Evolutionary conservation across 768 basidiomycete species (phyloP).

Genomic region (Trametes coccinea): DNA sequence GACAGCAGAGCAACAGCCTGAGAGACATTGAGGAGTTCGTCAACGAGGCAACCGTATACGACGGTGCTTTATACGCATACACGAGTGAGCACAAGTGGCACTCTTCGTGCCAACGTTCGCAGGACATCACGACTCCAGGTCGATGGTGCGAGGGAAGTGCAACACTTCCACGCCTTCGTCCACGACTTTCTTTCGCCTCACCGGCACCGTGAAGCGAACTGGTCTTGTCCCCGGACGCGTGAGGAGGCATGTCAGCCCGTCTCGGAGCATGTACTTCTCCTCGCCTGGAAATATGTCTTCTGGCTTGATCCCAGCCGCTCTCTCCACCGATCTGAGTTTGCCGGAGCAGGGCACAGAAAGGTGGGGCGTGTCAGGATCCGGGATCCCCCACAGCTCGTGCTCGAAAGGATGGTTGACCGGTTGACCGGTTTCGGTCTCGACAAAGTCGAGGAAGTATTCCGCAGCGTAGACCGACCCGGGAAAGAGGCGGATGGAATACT

Average conservation of each 20-base stretch:
- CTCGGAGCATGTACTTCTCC: background rate
- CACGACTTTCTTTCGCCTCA: background rate
- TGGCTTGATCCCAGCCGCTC: background rate
- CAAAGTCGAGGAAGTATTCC: too few species aligned
- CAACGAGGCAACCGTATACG: too few species aligned
- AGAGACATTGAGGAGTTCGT: too few species aligned
- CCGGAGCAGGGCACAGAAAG: background rate
- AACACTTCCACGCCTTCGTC: too few species aligned
- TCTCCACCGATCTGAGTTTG: background rate
- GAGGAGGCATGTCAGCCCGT: background rate
- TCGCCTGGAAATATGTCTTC: background rate
- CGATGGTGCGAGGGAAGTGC: too few species aligned
- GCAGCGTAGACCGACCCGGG: too few species aligned
- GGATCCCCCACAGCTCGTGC: background rate
- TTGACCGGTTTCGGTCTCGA: background rate
- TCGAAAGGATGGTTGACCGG: background rate
- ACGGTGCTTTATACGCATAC: too few species aligned
- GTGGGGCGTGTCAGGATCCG: background rate
- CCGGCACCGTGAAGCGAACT: background rate
- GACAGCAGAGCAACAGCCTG: too few species aligned
- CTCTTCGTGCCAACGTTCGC: too few species aligned
- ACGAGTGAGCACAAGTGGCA: too few species aligned
- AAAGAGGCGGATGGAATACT: too few species aligned
- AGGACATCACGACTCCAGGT: too few species aligned
- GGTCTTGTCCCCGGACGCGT: background rate